Evolutionary conservation across 208 protist species (phyloP).

Genomic region (Giardia muris): DNA sequence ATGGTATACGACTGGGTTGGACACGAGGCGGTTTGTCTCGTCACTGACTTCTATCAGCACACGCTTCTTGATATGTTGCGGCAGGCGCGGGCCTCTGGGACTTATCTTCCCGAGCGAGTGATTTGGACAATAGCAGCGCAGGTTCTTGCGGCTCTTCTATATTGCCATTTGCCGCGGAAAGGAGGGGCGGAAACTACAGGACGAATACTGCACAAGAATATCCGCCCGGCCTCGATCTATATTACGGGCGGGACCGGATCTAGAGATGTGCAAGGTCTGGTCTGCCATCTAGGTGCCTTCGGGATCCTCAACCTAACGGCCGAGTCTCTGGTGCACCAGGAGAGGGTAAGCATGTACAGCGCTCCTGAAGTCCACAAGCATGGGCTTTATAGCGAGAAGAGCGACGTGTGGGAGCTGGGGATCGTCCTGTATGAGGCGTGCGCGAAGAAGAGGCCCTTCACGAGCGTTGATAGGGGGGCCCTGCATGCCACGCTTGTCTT

Average conservation of each 20-base stretch:
- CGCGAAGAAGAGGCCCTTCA: slow-evolving; percentile 35
- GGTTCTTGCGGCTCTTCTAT: background rate
- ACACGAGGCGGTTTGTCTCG: background rate
- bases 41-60: background rate
- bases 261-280: background rate
- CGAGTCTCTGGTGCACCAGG: background rate
- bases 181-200: background rate
- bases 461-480: background rate
- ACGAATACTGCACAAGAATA: background rate
- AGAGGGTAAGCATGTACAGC: slow-evolving; percentile 23
- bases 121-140: background rate
- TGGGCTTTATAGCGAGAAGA: slow-evolving; percentile 63
- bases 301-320: background rate
- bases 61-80: background rate
- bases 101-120: background rate
- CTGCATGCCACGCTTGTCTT: background rate
- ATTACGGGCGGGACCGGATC: too few species aligned
- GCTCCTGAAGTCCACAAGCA: slow-evolving; percentile 67
- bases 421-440: slow-evolving; percentile 43
- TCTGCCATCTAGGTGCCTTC: background rate
- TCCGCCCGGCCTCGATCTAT: background rate
- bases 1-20: background rate
- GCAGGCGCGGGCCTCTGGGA: background rate
- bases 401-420: slow-evolving; percentile 22
- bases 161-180: background rate